Conservation (phyloP, 176 grass and related monocot genomes). For the Guadua angustifolia region DNA sequence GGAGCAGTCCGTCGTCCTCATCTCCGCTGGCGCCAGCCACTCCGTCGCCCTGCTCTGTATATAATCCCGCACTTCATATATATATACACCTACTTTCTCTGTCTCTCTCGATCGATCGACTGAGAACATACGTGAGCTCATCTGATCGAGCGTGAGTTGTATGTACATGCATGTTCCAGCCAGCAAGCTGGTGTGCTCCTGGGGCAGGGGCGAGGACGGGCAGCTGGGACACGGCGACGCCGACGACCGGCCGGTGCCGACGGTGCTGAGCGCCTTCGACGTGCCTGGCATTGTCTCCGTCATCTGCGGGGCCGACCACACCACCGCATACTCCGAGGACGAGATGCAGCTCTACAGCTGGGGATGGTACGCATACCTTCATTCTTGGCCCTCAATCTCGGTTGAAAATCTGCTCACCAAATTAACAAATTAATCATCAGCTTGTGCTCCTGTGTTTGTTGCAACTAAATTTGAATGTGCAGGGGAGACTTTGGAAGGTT, state of each 20-base stretch:
- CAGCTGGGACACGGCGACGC: conserved; percentile 82
- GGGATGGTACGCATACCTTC: conserved; percentile 47
- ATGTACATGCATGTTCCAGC: conserved; percentile 43
- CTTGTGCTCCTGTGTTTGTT: too few relatives aligned
- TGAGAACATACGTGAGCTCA: neutral
- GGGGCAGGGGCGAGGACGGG: conserved; percentile 83
- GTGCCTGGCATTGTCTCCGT: conserved; percentile 54
- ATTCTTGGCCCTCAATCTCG: too few relatives aligned
- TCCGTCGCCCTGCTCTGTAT: conserved; percentile 69
- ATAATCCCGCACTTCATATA: neutral
- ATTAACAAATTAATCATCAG: too few relatives aligned
- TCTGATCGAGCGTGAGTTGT: neutral
- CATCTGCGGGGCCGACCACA: conserved; percentile 79
- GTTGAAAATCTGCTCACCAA: too few relatives aligned
- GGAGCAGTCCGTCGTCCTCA: conserved; percentile 50
- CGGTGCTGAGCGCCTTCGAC: conserved; percentile 56
- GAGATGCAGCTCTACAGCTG: conserved; percentile 70
- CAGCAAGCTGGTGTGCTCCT: conserved; percentile 59
- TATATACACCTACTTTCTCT: neutral
- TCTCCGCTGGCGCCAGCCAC: conserved; percentile 77
- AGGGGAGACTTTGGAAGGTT: conserved; percentile 85
- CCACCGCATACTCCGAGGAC: conserved; percentile 59
- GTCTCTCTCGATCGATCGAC: neutral
- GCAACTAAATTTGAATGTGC: neutral
- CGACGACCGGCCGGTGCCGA: conserved; percentile 64